A percentile compares a stretch with the other conserved stretches of the same genome.
Evolutionary conservation across 257 asterid species (phyloP).

Genomic region (Solanum chmielewskii): DNA sequence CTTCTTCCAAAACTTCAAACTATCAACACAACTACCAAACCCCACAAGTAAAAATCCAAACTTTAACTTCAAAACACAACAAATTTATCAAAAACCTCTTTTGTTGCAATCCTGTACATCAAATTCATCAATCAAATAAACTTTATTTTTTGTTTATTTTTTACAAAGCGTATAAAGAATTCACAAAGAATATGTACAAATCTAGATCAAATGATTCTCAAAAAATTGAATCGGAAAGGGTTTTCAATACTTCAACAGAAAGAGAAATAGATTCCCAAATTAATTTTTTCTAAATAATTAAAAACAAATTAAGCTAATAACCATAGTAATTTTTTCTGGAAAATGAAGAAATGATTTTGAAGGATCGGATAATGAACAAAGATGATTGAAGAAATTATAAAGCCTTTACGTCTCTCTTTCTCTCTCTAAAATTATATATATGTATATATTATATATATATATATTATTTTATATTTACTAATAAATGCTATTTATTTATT

Average conservation of each 20-base stretch:
- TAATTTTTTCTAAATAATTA: too few relatives aligned
- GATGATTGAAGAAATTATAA: constrained; percentile 14
- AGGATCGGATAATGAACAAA: constrained; percentile 40
- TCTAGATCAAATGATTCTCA: background rate
- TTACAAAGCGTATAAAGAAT: background rate
- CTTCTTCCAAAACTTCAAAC: constrained; percentile 3
- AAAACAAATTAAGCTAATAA: background rate
- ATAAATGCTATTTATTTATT: background rate
- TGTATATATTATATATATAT: background rate
- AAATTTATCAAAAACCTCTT: constrained; percentile 29
- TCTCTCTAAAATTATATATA: background rate
- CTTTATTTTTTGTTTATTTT: background rate
- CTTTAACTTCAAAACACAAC: constrained; percentile 23
- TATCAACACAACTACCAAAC: constrained; percentile 18
- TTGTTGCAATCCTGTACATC: constrained; percentile 16
- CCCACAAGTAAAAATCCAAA: constrained; percentile 3
- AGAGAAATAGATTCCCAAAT: constrained; percentile 7
- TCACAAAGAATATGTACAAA: constrained; percentile 24
- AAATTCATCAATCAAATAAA: background rate
- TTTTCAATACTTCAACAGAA: constrained; percentile 6
- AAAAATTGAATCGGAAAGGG: background rate
- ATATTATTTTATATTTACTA: background rate
- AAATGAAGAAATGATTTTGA: constrained; percentile 1
- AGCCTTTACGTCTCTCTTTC: constrained; percentile 35
- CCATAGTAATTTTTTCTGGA: background rate